phyloP scores from a whole-genome alignment of 2,329 filamentous ascomycete species.

The Madurella fahalii region DNA sequence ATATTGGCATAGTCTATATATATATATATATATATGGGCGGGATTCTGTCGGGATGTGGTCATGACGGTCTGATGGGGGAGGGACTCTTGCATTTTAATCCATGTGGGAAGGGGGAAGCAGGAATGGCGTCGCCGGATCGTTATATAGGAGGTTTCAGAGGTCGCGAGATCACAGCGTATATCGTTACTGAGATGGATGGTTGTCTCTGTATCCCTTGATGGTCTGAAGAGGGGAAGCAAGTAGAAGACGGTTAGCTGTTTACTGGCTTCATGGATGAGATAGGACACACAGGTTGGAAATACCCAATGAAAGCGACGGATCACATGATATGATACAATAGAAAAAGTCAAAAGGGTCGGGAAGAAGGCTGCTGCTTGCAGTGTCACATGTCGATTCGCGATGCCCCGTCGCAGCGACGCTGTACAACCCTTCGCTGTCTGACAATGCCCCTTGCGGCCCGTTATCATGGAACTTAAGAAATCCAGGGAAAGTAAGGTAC shows the following conservation, averaged over 20 bases:
- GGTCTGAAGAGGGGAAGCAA: no score
- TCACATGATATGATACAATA: not conserved
- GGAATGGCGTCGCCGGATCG: not conserved
- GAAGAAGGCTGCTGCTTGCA: no score
- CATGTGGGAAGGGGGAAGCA: not conserved
- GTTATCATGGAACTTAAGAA: no score
- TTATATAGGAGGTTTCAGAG: not conserved
- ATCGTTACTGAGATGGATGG: not conserved
- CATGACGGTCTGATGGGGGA: not conserved
- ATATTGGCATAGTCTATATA: not conserved
- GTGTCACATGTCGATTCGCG: no score
- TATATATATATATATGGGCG: no score
- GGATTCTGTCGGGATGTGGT: not conserved
- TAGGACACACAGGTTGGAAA: constrained; percentile 2
- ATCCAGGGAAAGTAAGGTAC: no score
- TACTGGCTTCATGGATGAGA: not conserved
- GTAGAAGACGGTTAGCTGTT: no score
- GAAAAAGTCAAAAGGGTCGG: no score
- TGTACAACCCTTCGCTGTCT: no score
- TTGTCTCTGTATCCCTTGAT: not conserved
- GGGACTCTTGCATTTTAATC: no score
- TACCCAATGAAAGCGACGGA: not conserved
- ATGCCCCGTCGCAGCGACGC: no score
- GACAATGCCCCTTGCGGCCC: no score
- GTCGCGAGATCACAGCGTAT: not conserved